Evolutionary conservation across 768 basidiomycete genomes (phyloP).

Genomic region (Tremella yokohamensis): DNA sequence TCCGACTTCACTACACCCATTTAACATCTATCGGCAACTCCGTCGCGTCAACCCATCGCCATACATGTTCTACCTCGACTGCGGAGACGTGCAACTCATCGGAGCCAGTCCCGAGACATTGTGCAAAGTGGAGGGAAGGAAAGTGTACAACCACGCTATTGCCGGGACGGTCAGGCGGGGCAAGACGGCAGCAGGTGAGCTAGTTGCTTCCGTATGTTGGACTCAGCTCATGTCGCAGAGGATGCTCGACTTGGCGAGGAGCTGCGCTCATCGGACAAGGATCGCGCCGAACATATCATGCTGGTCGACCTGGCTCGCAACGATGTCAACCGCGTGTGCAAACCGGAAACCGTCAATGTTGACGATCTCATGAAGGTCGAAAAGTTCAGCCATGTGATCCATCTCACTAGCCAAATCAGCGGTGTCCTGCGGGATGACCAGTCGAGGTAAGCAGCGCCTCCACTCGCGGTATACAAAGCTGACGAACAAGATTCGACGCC

Average conservation of each 20-base stretch:
- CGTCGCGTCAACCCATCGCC: conserved; percentile 95
- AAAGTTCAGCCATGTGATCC: conserved; percentile 97
- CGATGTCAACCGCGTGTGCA: conserved; percentile 96
- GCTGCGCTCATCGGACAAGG: conserved; percentile 81
- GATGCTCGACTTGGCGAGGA: conserved; percentile 72
- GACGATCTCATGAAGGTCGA: conserved; percentile 90
- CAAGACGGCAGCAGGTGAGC: conserved; percentile 74
- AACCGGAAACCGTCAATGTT: conserved; percentile 90
- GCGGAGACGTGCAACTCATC: conserved; percentile 88
- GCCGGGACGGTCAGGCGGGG: conserved; percentile 91
- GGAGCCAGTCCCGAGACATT: conserved; percentile 97
- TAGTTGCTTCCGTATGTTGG: background rate
- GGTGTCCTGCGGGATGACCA: conserved; percentile 75
- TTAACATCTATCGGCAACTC: conserved; percentile 92
- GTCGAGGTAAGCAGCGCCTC: conserved; percentile 61
- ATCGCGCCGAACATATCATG: conserved; percentile 98
- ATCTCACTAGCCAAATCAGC: conserved; percentile 91
- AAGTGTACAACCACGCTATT: conserved; percentile 96
- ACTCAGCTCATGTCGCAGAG: conserved; percentile 60
- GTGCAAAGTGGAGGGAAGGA: conserved; percentile 87
- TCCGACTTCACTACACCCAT: conserved; percentile 84
- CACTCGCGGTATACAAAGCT: background rate
- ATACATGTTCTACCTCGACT: conserved; percentile 98
- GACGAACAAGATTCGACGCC: conserved; percentile 74
- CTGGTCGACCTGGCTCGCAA: conserved; percentile 95